Evolutionary conservation across 2,329 filamentous ascomycete genomes (phyloP).

Genomic region (Neofusicoccum sp.): DNA sequence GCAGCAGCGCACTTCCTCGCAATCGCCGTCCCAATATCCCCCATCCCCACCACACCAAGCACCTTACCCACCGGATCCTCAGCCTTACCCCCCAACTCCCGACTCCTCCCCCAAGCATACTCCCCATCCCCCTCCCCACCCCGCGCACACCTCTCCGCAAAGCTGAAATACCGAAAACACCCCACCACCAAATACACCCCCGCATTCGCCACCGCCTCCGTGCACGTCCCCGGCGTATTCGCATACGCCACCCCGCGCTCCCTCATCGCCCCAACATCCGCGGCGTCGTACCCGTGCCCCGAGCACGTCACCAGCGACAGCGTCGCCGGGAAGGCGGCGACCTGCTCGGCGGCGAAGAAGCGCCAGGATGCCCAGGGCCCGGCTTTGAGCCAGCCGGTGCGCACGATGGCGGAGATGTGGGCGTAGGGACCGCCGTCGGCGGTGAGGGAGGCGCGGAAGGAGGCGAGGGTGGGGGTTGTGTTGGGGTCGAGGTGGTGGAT

Average conservation of each 20-base stretch:
- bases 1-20: slow-evolving; percentile 50
- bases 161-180: slow-evolving; percentile 66
- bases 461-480: neutral
- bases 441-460: too few relatives aligned
- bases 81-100: slow-evolving; percentile 57
- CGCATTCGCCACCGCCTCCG: slow-evolving; percentile 71
- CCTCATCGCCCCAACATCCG: neutral
- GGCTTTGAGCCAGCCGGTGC: slow-evolving; percentile 9
- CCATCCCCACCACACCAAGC: slow-evolving; percentile 60
- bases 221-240: slow-evolving; percentile 68
- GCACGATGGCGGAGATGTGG: neutral
- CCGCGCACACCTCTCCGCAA: slow-evolving; percentile 59
- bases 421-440: too few relatives aligned
- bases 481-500: neutral
- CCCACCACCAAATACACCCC: slow-evolving; percentile 67
- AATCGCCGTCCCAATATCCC: slow-evolving; percentile 55
- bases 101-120: slow-evolving; percentile 60
- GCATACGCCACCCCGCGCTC: slow-evolving; percentile 62
- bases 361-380: neutral
- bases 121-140: slow-evolving; percentile 36
- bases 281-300: slow-evolving; percentile 1
- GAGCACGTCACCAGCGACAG: neutral
- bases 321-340: neutral
- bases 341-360: neutral
- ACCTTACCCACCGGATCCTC: slow-evolving; percentile 62